Evolutionary conservation across 805 yeast genomes (phyloP).

Genomic region (Ogataea salicorniae): DNA sequence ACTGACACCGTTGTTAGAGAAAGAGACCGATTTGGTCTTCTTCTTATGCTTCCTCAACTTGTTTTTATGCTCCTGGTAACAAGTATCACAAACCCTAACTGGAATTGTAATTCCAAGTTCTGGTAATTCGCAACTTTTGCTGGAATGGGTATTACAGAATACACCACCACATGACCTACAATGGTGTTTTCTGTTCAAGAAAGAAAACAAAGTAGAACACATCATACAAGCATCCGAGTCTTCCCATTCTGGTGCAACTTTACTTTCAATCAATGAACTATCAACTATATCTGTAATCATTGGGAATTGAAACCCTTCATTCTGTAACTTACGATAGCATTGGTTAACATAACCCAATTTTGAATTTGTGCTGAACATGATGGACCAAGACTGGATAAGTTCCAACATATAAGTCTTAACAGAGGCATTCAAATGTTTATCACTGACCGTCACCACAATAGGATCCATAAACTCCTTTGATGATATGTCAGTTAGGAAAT

Average conservation of each 20-base stretch:
- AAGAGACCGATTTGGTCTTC: conserved; percentile 15
- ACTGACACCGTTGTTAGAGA: conserved; percentile 4
- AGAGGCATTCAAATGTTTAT: conserved; percentile 34
- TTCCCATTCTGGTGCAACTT: conserved; percentile 96
- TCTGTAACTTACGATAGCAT: conserved; percentile 52
- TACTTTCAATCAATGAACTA: conserved; percentile 67
- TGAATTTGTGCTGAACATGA: conserved; percentile 62
- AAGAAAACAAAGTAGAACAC: conserved; percentile 73
- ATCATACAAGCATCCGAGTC: conserved; percentile 95
- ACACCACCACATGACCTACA: conserved; percentile 98
- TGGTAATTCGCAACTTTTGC: conserved; percentile 64
- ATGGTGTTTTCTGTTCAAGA: conserved; percentile 89
- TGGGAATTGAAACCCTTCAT: conserved; percentile 68
- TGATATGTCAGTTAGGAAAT: conserved; percentile 73
- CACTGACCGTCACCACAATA: conserved; percentile 42
- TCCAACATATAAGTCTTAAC: conserved; percentile 59
- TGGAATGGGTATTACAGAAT: conserved; percentile 81
- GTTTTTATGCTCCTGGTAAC: conserved; percentile 58
- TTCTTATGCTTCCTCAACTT: conserved; percentile 21
- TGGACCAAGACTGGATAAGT: conserved; percentile 71
- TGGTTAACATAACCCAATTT: conserved; percentile 61
- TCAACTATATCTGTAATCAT: conserved; percentile 34
- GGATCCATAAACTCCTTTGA: conserved; percentile 85
- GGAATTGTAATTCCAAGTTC: conserved; percentile 82
- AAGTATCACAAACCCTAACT: conserved; percentile 91